A percentile compares a stretch with the other conserved stretches of the same genome.
Conservation (phyloP, 768 basidiomycete genomes). For the Zangia roseola region DNA sequence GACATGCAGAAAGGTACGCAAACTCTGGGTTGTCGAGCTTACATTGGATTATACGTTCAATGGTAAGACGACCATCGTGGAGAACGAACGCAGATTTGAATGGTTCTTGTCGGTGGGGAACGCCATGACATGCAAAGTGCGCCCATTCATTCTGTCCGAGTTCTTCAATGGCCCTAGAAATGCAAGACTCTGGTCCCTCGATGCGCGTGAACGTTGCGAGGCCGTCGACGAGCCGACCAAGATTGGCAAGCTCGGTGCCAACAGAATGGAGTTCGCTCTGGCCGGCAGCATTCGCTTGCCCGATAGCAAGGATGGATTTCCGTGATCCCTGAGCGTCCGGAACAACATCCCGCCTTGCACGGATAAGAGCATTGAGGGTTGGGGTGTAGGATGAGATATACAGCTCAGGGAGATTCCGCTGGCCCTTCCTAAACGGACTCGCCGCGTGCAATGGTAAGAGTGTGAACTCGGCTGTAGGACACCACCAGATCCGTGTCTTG, state of each 20-base stretch:
- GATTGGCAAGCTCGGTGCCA: neutral
- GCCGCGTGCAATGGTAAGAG: no score
- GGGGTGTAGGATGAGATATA: no score
- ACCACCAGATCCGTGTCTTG: no score
- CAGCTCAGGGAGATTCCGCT: no score
- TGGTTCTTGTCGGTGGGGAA: slow-evolving; percentile 4
- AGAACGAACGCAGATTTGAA: slow-evolving; percentile 12
- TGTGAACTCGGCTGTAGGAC: no score
- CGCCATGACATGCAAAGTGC: slow-evolving; percentile 24
- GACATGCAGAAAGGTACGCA: slow-evolving; percentile 23
- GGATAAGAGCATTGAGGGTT: no score
- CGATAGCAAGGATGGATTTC: slow-evolving; percentile 1
- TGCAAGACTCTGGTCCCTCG: neutral
- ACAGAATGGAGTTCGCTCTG: neutral
- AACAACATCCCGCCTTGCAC: no score
- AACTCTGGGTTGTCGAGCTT: slow-evolving; percentile 4
- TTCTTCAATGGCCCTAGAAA: neutral
- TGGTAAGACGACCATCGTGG: neutral
- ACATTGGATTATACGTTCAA: slow-evolving; percentile 3
- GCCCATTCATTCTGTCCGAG: slow-evolving; percentile 13
- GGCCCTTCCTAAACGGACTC: no score
- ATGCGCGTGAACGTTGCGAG: neutral
- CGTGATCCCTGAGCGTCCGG: no score
- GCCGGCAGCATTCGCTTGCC: neutral
- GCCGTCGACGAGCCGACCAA: neutral